A percentile compares a stretch with the other conserved stretches of the same genome.
Evolutionary conservation across 2,329 filamentous ascomycete species (phyloP).

Genomic region (Scopulariopsis brevicaulis): DNA sequence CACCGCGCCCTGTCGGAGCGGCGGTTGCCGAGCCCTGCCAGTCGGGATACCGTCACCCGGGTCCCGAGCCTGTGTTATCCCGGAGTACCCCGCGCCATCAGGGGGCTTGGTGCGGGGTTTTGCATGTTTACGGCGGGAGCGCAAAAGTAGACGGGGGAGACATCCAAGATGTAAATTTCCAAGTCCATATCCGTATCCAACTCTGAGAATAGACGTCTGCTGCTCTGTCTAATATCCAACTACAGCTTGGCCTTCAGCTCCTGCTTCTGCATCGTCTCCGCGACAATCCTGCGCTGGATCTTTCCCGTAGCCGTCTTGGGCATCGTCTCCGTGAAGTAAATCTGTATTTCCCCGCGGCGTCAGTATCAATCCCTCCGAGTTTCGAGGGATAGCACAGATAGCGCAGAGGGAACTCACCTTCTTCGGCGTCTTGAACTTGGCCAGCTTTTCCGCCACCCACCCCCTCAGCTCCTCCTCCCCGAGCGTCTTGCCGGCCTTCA

Average conservation of each 20-base stretch:
- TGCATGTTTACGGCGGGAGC: too few relatives aligned
- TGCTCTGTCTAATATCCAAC: constrained; percentile 2
- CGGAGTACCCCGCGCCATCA: too few relatives aligned
- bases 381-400: background rate
- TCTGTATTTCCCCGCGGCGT: constrained; percentile 24
- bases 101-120: too few relatives aligned
- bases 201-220: background rate
- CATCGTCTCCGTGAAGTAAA: constrained; percentile 76
- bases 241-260: constrained; percentile 41
- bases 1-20: too few relatives aligned
- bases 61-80: too few relatives aligned
- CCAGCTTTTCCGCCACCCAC: constrained; percentile 60
- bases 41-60: background rate
- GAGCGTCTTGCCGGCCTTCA: constrained; percentile 51
- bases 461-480: constrained; percentile 49
- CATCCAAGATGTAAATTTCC: background rate
- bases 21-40: too few relatives aligned
- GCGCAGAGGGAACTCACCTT: constrained; percentile 38
- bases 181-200: background rate
- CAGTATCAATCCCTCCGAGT: background rate
- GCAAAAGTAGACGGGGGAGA: too few relatives aligned
- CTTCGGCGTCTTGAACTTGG: constrained; percentile 80
- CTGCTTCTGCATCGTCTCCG: constrained; percentile 65
- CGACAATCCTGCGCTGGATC: constrained; percentile 77
- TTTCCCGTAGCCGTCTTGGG: constrained; percentile 90